phyloP scores from a whole-genome alignment of 208 protist species.

The Trypanosoma caninum region DNA sequence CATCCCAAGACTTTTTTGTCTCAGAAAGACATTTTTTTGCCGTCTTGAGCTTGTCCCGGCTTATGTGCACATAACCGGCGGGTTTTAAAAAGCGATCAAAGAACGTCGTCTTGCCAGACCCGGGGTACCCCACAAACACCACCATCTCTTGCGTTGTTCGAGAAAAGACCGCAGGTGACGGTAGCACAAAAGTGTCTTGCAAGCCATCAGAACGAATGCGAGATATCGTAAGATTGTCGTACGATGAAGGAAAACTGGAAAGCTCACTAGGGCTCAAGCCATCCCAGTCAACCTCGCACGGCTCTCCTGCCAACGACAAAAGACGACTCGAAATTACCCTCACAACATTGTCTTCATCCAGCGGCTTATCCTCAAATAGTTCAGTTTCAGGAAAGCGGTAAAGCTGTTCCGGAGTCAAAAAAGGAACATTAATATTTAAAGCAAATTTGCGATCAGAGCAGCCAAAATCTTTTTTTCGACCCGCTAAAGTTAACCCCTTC shows the following conservation, averaged over 20 bases:
- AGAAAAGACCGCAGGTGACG: conserved; percentile 12
- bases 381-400: conserved; percentile 33
- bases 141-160: conserved; percentile 71
- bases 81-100: conserved; percentile 70
- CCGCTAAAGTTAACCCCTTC: conserved; percentile 38
- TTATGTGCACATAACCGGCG: conserved; percentile 76
- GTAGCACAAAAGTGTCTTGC: neutral
- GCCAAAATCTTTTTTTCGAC: conserved; percentile 90
- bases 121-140: conserved; percentile 82
- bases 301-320: neutral
- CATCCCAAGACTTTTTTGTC: conserved; percentile 32
- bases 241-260: conserved; percentile 34
- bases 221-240: conserved; percentile 33
- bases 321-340: conserved; percentile 7
- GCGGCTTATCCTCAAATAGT: conserved; percentile 15
- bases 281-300: conserved; percentile 43
- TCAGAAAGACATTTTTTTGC: conserved; percentile 59
- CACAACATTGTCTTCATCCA: neutral
- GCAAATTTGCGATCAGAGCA: conserved; percentile 91
- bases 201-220: conserved; percentile 21
- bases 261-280: conserved; percentile 52
- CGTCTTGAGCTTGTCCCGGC: conserved; percentile 76
- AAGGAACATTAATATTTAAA: conserved; percentile 74
- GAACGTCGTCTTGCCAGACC: conserved; percentile 91
- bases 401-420: conserved; percentile 90